Evolutionary conservation across 2,329 filamentous ascomycete species (phyloP).

Genomic region (Bertia moriformis): DNA sequence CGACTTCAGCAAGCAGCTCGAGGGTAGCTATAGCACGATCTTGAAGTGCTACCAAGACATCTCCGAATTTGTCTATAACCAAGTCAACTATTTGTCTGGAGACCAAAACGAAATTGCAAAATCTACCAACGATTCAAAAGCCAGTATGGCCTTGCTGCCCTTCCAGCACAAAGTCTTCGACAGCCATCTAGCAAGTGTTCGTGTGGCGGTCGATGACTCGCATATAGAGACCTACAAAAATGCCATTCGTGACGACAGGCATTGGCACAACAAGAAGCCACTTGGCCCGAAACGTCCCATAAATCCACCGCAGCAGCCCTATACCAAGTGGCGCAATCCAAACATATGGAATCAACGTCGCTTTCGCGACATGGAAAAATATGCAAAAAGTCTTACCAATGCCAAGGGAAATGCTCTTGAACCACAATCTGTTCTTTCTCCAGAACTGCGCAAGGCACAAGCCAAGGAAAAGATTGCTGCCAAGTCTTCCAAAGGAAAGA

Average conservation of each 20-base stretch:
- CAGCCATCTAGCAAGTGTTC: neutral
- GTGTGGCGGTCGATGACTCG: neutral
- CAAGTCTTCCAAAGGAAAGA: neutral
- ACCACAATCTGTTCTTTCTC: neutral
- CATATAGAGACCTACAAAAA: neutral
- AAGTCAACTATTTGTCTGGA: too few relatives aligned
- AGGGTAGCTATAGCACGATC: too few relatives aligned
- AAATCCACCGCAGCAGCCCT: too few relatives aligned
- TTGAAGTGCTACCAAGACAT: too few relatives aligned
- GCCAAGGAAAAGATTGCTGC: neutral
- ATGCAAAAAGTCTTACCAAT: neutral
- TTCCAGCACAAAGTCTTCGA: neutral
- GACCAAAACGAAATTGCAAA: too few relatives aligned
- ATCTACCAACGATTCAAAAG: too few relatives aligned
- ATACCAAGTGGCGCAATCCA: neutral
- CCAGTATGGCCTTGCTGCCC: neutral
- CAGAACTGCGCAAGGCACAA: neutral
- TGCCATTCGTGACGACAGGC: neutral
- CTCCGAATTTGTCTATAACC: too few relatives aligned
- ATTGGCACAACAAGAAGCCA: neutral
- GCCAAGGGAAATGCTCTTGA: neutral
- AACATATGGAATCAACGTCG: neutral
- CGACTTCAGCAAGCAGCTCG: too few relatives aligned
- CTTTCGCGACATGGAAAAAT: neutral
- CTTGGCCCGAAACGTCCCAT: too few relatives aligned